A percentile compares a stretch with the other conserved stretches of the same genome.
Conservation (phyloP, 2,329 filamentous ascomycete genomes). For the Cladosporium sp. region DNA sequence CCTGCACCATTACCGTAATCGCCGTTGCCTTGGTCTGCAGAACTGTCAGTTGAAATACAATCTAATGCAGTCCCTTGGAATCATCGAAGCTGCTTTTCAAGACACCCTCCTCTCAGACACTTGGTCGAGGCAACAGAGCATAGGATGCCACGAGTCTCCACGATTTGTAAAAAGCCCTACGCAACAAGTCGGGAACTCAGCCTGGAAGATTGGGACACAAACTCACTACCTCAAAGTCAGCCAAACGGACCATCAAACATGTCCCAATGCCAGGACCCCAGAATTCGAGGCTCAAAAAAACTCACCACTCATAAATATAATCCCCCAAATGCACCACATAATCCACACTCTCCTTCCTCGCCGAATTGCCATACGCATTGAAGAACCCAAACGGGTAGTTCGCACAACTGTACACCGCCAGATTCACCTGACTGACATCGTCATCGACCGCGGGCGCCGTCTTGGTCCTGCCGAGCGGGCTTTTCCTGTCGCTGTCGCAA, state of each 20-base stretch:
- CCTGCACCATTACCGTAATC: slow-evolving; percentile 20
- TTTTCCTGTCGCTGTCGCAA: slow-evolving; percentile 22
- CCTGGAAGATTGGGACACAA: no score
- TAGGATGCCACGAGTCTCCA: no score
- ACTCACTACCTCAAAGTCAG: slow-evolving; percentile 19
- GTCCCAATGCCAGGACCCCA: no score
- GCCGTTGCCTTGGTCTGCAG: slow-evolving; percentile 35
- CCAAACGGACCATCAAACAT: background rate
- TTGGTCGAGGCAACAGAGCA: no score
- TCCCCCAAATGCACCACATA: slow-evolving; percentile 30
- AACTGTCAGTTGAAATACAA: slow-evolving; percentile 24
- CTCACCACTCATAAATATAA: no score
- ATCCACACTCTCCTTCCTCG: slow-evolving; percentile 35
- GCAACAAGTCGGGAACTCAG: no score
- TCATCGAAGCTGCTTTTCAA: no score
- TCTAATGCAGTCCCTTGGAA: no score
- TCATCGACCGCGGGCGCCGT: slow-evolving; percentile 22
- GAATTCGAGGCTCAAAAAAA: no score
- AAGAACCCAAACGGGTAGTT: slow-evolving; percentile 26
- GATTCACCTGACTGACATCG: slow-evolving; percentile 20
- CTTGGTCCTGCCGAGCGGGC: slow-evolving; percentile 25
- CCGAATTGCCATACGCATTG: slow-evolving; percentile 26
- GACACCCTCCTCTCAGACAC: no score
- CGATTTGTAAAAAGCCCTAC: no score
- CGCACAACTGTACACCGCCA: slow-evolving; percentile 27